Evolutionary conservation across 805 yeast genomes (phyloP), one percentile per base, ranked within the genome.

Genomic region (Candida boleticola): DNA sequence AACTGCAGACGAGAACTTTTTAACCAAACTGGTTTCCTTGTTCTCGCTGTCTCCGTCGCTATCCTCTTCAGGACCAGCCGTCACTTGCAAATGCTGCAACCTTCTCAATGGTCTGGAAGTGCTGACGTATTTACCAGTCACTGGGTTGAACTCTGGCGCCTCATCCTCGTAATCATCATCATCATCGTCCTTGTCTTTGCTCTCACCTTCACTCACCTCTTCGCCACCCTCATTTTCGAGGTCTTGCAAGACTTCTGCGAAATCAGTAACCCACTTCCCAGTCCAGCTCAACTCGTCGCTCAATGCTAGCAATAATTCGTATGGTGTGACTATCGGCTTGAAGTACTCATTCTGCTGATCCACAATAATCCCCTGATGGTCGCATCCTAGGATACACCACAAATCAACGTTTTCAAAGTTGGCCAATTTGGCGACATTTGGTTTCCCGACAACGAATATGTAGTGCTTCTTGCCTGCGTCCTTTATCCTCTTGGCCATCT

Each of bases 381-480:
- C 89, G 60, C 99, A 93, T 0, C 99, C 99, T 11, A 93, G 63
- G 10, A 93, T 78, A 55, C 95, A 90, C 98, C 99, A 93, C 18
- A 87, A 76, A 52, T 93, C 98, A 11, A 93, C 78, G n/a, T 80
- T 82, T 48, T 92, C 99, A 58, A 93, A 93, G 60, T 93, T 93
- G 7, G 98, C 99, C 39, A 93, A 70, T 56, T 93, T 93, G 20
- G 99, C 96, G 16, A 93, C 97, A 56, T 93, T 93, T 7, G 98
- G 98, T 61, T 93, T 93, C 9, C 99, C 99, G 3, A 93, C 98
- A 3, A 90, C 98, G 66, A 93, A 89, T 58, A 89, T 77, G 57
- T 93, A 93, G 50, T 87, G 92, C 57, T 93, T 93, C 64, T 93
- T 93, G 1, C 87, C 97, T 0, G 92, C 89, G 3, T 68, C 72